Conservation (phyloP, 2,329 filamentous ascomycete species). For the Sclerotinia sclerotiorum region DNA sequence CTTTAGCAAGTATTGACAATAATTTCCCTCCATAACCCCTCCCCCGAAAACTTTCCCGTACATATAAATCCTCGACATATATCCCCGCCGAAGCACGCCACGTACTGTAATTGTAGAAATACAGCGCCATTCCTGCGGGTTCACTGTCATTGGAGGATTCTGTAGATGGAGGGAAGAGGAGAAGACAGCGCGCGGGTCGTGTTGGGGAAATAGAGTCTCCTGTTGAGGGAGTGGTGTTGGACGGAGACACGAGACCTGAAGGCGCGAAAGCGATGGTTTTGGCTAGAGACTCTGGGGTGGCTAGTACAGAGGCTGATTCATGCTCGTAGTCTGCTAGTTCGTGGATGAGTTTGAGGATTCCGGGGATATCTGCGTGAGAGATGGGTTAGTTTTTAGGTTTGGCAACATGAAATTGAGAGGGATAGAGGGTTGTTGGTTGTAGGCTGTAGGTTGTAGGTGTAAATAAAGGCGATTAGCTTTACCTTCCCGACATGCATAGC, state of each 20-base stretch:
- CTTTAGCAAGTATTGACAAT: conserved; percentile 73
- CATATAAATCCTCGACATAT: conserved; percentile 92
- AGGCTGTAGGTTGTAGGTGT: neutral
- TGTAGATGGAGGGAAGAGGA: conserved; percentile 55
- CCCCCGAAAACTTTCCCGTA: conserved; percentile 67
- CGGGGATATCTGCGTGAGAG: conserved; percentile 63
- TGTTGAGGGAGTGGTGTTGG: conserved; percentile 44
- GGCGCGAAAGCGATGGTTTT: conserved; percentile 76
- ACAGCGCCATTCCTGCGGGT: conserved; percentile 76
- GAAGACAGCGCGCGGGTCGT: conserved; percentile 72
- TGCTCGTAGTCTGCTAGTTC: conserved; percentile 90
- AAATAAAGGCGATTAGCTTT: neutral
- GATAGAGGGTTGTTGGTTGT: neutral
- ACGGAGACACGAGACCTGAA: conserved; percentile 45
- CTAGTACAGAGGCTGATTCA: conserved; percentile 69
- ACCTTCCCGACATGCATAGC: conserved; percentile 21
- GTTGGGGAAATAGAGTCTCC: conserved; percentile 55
- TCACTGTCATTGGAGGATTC: conserved; percentile 26
- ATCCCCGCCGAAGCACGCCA: conserved; percentile 87
- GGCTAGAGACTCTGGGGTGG: conserved; percentile 71
- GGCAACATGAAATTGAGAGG: too few species aligned
- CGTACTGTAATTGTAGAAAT: conserved; percentile 94
- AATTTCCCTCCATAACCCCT: conserved; percentile 78
- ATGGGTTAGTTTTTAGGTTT: neutral
- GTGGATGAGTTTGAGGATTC: conserved; percentile 78